Evolutionary conservation across 2,329 filamentous ascomycete species (phyloP).

Genomic region (Colletotrichum viniferum): DNA sequence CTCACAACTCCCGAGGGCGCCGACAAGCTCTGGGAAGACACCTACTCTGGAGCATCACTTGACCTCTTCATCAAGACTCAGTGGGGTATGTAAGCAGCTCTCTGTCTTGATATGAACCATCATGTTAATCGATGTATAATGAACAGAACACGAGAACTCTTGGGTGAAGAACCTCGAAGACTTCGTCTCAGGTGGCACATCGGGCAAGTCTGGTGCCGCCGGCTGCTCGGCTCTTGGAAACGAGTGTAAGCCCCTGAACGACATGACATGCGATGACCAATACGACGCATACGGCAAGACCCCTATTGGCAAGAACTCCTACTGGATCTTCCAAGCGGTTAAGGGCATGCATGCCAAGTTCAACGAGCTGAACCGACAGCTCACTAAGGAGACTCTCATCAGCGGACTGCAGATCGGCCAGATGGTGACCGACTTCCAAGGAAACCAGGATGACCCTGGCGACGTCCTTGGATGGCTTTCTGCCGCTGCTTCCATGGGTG

Average conservation of each 20-base stretch:
- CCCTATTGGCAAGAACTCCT: background rate
- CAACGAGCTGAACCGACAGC: conserved; percentile 1
- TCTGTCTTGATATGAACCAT: background rate
- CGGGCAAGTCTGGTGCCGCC: conserved; percentile 7
- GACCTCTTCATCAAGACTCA: conserved; percentile 5
- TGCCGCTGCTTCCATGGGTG: background rate
- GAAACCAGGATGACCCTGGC: background rate
- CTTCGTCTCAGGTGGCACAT: background rate
- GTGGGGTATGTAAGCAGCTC: background rate
- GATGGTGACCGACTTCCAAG: conserved; percentile 9
- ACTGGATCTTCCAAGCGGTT: conserved; percentile 17
- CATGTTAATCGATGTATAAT: background rate
- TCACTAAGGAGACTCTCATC: conserved; percentile 4
- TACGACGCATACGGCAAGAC: background rate
- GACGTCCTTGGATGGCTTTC: background rate
- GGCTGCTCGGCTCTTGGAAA: background rate
- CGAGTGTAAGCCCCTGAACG: conserved; percentile 6
- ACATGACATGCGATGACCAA: background rate
- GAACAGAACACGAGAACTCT: conserved; percentile 2
- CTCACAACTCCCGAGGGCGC: background rate
- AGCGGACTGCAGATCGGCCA: background rate
- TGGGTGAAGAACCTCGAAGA: conserved; percentile 9
- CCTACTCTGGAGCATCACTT: background rate
- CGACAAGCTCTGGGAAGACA: background rate
- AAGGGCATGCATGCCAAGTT: conserved; percentile 16